Percentiles rank a stretch among this genome's conserved stretches.
phyloP scores from a whole-genome alignment of 345 rosid genomes.

The Hibiscus tridactylites region DNA sequence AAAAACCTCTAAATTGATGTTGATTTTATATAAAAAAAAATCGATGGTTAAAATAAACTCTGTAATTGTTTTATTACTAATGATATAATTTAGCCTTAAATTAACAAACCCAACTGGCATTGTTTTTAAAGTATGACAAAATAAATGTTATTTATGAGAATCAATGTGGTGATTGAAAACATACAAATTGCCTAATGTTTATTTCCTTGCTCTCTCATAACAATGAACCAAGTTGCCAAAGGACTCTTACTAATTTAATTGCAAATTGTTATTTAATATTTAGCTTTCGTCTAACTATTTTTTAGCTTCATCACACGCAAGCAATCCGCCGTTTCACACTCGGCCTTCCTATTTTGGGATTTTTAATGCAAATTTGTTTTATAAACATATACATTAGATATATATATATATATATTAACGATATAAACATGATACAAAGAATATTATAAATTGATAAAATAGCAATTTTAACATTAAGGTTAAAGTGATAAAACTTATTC shows the following conservation, averaged over 20 bases:
- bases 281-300: not conserved
- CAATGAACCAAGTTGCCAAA: not conserved
- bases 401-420: too few species aligned
- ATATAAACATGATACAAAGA: too few species aligned
- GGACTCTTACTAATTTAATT: not conserved
- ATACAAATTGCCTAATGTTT: constrained; percentile 11
- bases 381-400: too few species aligned
- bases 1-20: too few species aligned
- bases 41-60: too few species aligned
- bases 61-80: too few species aligned
- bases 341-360: not conserved
- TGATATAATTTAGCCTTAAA: too few species aligned
- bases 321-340: not conserved
- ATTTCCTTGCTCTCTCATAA: not conserved
- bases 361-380: not conserved
- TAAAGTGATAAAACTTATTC: not conserved
- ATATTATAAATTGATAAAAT: too few species aligned
- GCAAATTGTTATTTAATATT: not conserved
- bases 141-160: constrained; percentile 17
- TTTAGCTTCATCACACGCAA: not conserved
- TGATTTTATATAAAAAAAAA: too few species aligned
- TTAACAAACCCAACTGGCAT: constrained; percentile 18
- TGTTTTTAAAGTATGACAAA: constrained; percentile 22
- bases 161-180: constrained; percentile 1
- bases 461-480: too few species aligned